These are phyloP conservation scores for Vitis hybrid DNA, from an alignment of 177 flowering plant species.

Conservation along the genomic window DNA sequence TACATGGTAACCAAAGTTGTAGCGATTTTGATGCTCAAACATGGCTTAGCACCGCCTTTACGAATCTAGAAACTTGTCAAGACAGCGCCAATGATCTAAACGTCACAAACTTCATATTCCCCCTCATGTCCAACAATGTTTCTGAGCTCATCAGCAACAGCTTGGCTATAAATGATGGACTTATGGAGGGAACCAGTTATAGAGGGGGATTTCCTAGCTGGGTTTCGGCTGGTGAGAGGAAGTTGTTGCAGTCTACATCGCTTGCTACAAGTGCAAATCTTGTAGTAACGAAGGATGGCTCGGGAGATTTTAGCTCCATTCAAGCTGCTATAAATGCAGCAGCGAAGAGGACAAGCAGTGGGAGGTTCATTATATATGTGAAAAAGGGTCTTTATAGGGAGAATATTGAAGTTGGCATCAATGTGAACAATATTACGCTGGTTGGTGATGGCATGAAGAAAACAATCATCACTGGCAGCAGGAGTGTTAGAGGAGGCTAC, in stretches of 20 bases:
- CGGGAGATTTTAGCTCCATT: conserved; percentile 34
- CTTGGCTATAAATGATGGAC: conserved; percentile 36
- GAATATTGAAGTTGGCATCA: conserved; percentile 39
- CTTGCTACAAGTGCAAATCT: conserved; percentile 18
- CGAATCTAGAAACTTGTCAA: conserved; percentile 47
- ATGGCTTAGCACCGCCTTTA: conserved; percentile 57
- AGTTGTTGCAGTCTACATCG: conserved; percentile 23
- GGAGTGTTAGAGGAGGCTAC: conserved; percentile 52
- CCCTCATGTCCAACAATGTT: conserved; percentile 26
- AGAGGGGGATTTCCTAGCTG: conserved; percentile 33
- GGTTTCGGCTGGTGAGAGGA: conserved; percentile 33
- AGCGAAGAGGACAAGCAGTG: conserved; percentile 26
- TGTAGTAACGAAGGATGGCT: conserved; percentile 49
- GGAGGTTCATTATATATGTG: conserved; percentile 44
- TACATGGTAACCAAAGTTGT: conserved; percentile 7
- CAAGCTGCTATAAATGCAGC: conserved; percentile 44
- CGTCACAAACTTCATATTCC: conserved; percentile 26
- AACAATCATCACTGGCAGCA: conserved; percentile 46
- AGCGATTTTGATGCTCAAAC: conserved; percentile 48
- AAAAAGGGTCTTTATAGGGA: conserved; percentile 57
- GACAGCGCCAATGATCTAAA: conserved; percentile 35
- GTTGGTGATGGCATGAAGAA: conserved; percentile 48
- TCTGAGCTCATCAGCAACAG: conserved; percentile 44
- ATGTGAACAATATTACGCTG: conserved; percentile 40
- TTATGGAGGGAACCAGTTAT: not conserved